These are phyloP conservation scores for Gynochthodes officinalis DNA, from an alignment of 257 asterid genomes.

Conservation along the genomic window DNA sequence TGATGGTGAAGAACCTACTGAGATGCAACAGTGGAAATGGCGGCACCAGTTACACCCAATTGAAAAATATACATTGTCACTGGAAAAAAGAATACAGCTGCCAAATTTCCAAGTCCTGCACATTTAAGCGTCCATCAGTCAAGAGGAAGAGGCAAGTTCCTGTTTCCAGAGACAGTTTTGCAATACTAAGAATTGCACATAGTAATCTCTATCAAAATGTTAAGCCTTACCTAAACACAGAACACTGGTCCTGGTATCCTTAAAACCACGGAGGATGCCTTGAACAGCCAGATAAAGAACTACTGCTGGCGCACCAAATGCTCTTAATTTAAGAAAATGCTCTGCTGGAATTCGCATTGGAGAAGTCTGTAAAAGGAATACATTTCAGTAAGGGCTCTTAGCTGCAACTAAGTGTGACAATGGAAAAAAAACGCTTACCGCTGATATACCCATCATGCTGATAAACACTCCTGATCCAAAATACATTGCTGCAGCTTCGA, in stretches of 20 bases:
- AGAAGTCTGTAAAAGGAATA: constrained; percentile 29
- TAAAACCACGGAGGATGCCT: constrained; percentile 46
- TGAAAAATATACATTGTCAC: constrained; percentile 30
- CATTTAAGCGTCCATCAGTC: neutral
- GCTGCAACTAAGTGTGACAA: neutral
- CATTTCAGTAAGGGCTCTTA: neutral
- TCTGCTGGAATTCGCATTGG: constrained; percentile 37
- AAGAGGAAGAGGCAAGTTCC: neutral
- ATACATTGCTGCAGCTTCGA: constrained; percentile 44
- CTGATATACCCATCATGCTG: constrained; percentile 42
- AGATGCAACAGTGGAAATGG: constrained; percentile 44
- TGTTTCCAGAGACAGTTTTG: neutral
- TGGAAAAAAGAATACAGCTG: constrained; percentile 41
- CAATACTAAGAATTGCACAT: too few species aligned
- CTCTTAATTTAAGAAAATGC: constrained; percentile 44
- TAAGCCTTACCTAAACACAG: constrained; percentile 37
- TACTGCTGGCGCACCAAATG: constrained; percentile 51
- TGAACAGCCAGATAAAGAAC: constrained; percentile 42
- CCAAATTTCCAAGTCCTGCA: constrained; percentile 42
- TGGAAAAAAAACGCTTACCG: constrained; percentile 14
- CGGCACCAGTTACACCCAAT: constrained; percentile 45
- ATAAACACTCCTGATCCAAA: constrained; percentile 38
- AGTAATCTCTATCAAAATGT: neutral
- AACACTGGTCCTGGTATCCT: constrained; percentile 42
- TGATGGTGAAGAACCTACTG: constrained; percentile 31